Conservation (phyloP, 2,329 filamentous ascomycete genomes). For the Colletotrichum navitas region DNA sequence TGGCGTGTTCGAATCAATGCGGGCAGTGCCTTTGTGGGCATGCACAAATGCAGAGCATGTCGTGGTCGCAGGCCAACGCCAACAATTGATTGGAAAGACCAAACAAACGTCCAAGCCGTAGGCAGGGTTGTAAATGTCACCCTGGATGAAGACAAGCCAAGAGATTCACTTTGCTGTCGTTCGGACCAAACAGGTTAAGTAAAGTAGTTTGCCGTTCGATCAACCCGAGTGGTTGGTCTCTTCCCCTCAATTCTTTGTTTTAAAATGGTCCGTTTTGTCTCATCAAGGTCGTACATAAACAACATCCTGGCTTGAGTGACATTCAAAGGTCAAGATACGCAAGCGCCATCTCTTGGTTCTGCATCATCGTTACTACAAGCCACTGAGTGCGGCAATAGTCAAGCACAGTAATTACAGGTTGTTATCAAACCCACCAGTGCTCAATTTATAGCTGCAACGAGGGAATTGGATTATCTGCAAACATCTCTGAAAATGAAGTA, state of each 20-base stretch:
- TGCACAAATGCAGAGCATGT: neutral
- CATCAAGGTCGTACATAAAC: neutral
- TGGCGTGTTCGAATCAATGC: neutral
- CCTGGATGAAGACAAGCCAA: neutral
- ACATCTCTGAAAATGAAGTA: neutral
- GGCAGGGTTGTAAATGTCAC: neutral
- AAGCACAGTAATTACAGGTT: neutral
- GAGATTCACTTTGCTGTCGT: neutral
- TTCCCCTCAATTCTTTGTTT: neutral
- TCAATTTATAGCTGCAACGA: neutral
- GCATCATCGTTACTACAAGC: neutral
- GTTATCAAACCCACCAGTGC: neutral
- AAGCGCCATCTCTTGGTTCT: neutral
- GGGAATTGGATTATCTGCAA: too few relatives aligned
- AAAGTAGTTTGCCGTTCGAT: neutral
- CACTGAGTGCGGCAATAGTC: neutral
- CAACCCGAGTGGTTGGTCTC: neutral
- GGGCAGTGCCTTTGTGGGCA: neutral
- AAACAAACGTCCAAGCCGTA: neutral
- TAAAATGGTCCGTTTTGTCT: neutral
- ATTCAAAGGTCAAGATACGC: neutral
- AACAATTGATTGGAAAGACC: neutral
- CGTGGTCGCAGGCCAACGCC: neutral
- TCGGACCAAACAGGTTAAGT: neutral
- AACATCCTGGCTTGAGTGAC: neutral